phyloP scores from a whole-genome alignment of 1,284 basidiomycete genomes.

The Psilocybe mexicana region DNA sequence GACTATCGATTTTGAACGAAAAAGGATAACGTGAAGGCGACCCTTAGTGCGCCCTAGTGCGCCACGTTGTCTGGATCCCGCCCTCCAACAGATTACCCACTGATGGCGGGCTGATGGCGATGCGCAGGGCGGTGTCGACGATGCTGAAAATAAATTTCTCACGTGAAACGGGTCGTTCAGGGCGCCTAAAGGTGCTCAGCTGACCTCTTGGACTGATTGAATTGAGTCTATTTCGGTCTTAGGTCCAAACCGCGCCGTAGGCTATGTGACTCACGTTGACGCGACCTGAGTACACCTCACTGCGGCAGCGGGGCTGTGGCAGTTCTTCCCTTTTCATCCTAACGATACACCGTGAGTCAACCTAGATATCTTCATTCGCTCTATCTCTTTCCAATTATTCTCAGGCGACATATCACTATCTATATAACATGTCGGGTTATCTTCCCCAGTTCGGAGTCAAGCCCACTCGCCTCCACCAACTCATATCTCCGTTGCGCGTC shows the following conservation, averaged over 20 bases:
- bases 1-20: no score
- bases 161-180: slow-evolving; percentile 7
- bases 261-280: slow-evolving; percentile 11
- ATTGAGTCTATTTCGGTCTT: neutral
- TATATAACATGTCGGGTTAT: slow-evolving; percentile 6
- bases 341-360: slow-evolving; percentile 7
- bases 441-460: no score
- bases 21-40: no score
- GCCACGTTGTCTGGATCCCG: neutral
- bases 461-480: neutral
- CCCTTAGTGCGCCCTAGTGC: no score
- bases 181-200: slow-evolving; percentile 11
- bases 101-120: neutral
- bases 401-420: neutral
- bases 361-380: neutral
- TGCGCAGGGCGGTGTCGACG: slow-evolving; percentile 1
- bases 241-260: slow-evolving; percentile 1
- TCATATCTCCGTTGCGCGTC: slow-evolving; percentile 2
- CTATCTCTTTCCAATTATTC: neutral
- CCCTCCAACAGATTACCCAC: neutral
- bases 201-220: neutral
- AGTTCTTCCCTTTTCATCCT: neutral
- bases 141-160: neutral
- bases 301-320: slow-evolving; percentile 14
- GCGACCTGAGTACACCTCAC: neutral